A percentile compares a stretch with the other conserved stretches of the same genome.
Evolutionary conservation across 495 filamentous ascomycete genomes (phyloP).

Genomic region (Daldinia grandis): DNA sequence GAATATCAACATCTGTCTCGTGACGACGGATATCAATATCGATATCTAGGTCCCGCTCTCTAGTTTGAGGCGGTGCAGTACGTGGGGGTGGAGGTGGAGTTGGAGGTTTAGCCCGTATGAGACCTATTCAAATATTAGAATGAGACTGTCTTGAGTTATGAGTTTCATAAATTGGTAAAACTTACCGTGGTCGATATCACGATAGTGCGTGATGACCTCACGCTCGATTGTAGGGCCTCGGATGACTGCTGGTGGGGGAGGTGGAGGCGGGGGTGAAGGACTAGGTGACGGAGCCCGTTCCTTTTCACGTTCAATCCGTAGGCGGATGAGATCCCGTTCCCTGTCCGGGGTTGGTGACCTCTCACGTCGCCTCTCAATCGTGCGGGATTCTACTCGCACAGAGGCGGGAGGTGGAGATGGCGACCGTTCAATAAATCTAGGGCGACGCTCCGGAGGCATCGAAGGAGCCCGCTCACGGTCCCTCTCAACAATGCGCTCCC

Average conservation of each 20-base stretch:
- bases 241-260: conserved; percentile 64
- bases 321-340: conserved; percentile 51
- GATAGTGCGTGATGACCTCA: conserved; percentile 85
- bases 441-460: conserved; percentile 39
- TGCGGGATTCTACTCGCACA: conserved; percentile 40
- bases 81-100: conserved; percentile 56
- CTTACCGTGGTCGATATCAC: conserved; percentile 87
- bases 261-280: conserved; percentile 55
- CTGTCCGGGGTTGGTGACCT: conserved; percentile 44
- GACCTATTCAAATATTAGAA: conserved; percentile 44
- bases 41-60: conserved; percentile 59
- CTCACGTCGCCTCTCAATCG: conserved; percentile 40
- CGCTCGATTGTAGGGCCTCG: conserved; percentile 76
- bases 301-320: conserved; percentile 53
- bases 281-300: conserved; percentile 49
- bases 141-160: neutral
- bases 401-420: conserved; percentile 50
- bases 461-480: conserved; percentile 48
- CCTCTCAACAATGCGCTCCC: conserved; percentile 55
- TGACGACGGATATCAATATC: conserved; percentile 59
- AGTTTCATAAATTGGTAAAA: neutral
- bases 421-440: conserved; percentile 47
- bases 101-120: conserved; percentile 55
- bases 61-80: conserved; percentile 43
- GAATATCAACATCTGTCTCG: conserved; percentile 62